Conservation (phyloP, 225 moss, liverwort and hornwort genomes). For the Pleurozium schreberi region DNA sequence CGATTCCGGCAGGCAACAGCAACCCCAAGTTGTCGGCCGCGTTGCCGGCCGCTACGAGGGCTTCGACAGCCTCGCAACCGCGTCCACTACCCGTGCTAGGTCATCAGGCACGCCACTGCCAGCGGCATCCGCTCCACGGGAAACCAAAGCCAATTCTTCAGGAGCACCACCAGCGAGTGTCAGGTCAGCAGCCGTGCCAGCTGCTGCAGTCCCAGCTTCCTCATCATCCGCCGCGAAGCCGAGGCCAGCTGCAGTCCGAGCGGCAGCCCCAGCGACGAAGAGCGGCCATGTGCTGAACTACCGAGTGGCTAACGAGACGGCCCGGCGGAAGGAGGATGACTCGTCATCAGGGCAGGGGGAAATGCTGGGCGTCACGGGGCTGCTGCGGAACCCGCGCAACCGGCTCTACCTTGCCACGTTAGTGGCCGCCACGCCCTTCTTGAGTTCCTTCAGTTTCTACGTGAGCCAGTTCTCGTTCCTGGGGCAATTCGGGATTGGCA, state of each 20-base stretch:
- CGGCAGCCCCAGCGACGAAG: background rate
- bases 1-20: background rate
- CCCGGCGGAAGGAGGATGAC: slow-evolving; percentile 17
- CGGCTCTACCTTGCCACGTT: slow-evolving; percentile 29
- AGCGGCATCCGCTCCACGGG: background rate
- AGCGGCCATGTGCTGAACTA: background rate
- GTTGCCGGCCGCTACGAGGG: slow-evolving; percentile 6
- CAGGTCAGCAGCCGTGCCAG: no score
- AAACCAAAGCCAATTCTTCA: background rate
- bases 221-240: background rate
- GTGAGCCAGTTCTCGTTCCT: slow-evolving; percentile 48
- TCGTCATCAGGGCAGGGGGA: background rate
- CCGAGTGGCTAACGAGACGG: background rate
- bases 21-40: background rate
- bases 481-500: slow-evolving; percentile 41
- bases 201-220: background rate
- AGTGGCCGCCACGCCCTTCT: slow-evolving; percentile 28
- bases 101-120: background rate
- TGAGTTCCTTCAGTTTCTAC: slow-evolving; percentile 37
- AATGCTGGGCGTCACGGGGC: background rate
- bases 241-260: background rate
- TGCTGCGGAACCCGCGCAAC: slow-evolving; percentile 29
- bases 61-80: background rate
- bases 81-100: background rate
- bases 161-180: background rate